Evolutionary conservation across 345 rosid genomes (phyloP).

Genomic region (Firmiana major): DNA sequence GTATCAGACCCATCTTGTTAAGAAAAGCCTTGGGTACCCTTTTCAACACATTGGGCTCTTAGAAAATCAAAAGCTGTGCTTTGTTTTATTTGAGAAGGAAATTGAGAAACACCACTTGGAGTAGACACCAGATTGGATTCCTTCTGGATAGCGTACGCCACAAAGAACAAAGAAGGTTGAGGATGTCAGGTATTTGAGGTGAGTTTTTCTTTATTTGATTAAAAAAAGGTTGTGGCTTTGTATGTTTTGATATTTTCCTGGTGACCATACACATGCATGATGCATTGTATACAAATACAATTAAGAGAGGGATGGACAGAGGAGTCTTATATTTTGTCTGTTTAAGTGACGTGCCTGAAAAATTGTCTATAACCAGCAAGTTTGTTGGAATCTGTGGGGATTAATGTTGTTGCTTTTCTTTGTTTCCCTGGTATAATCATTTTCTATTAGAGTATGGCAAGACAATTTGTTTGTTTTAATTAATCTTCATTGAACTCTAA

Average conservation of each 20-base stretch:
- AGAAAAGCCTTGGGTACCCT: too few relatives aligned
- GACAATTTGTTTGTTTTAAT: background rate
- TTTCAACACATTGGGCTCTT: slow-evolving; percentile 18
- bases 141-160: slow-evolving; percentile 23
- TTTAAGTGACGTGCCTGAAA: slow-evolving; percentile 23
- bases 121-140: slow-evolving; percentile 18
- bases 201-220: slow-evolving; percentile 15
- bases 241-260: background rate
- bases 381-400: slow-evolving; percentile 21
- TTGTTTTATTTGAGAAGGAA: slow-evolving; percentile 13
- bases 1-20: too few relatives aligned
- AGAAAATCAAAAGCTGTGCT: slow-evolving; percentile 13
- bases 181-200: slow-evolving; percentile 16
- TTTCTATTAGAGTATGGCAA: background rate
- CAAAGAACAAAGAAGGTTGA: background rate
- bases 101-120: slow-evolving; percentile 1
- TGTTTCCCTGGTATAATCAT: background rate
- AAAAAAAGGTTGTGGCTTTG: background rate
- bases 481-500: slow-evolving; percentile 6
- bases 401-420: background rate
- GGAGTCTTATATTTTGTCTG: slow-evolving; percentile 16
- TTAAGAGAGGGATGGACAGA: background rate
- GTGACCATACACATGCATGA: background rate
- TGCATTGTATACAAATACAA: background rate
- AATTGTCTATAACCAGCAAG: background rate